phyloP scores from a whole-genome alignment of 768 basidiomycete species.

The Rhodocollybia butyracea region DNA sequence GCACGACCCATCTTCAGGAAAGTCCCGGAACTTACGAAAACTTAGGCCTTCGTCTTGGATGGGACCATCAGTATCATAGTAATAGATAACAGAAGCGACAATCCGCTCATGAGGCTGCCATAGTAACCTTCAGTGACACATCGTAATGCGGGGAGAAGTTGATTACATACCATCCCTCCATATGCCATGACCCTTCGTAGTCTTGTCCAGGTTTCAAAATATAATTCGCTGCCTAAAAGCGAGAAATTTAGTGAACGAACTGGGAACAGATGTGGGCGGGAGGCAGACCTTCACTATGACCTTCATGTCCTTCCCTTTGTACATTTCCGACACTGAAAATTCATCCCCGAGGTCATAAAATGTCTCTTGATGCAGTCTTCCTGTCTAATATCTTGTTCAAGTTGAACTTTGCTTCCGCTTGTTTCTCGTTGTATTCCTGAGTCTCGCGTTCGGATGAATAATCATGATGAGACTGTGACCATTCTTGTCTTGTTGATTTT shows the following conservation, averaged over 20 bases:
- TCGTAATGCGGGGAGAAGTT: neutral
- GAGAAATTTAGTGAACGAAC: too few relatives aligned
- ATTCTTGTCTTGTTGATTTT: neutral
- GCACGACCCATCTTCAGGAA: slow-evolving; percentile 46
- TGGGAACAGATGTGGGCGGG: neutral
- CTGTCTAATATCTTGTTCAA: neutral
- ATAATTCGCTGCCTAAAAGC: slow-evolving; percentile 17
- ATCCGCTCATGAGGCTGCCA: slow-evolving; percentile 17
- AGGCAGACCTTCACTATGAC: neutral
- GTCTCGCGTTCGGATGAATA: neutral
- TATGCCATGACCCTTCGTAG: too few relatives aligned
- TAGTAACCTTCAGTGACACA: neutral
- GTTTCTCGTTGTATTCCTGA: neutral
- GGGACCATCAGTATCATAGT: slow-evolving; percentile 11
- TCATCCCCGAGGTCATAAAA: neutral
- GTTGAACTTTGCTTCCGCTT: neutral
- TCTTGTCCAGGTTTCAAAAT: slow-evolving; percentile 12
- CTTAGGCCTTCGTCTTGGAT: slow-evolving; percentile 10
- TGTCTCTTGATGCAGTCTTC: neutral
- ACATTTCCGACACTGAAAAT: neutral
- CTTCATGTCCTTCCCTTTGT: neutral
- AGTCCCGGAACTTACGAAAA: slow-evolving; percentile 20
- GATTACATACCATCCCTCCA: slow-evolving; percentile 15
- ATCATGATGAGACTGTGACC: neutral
- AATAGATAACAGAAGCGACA: slow-evolving; percentile 13